Evolutionary conservation across 2,329 filamentous ascomycete genomes (phyloP).

Genomic region (Exophiala oligosperma): DNA sequence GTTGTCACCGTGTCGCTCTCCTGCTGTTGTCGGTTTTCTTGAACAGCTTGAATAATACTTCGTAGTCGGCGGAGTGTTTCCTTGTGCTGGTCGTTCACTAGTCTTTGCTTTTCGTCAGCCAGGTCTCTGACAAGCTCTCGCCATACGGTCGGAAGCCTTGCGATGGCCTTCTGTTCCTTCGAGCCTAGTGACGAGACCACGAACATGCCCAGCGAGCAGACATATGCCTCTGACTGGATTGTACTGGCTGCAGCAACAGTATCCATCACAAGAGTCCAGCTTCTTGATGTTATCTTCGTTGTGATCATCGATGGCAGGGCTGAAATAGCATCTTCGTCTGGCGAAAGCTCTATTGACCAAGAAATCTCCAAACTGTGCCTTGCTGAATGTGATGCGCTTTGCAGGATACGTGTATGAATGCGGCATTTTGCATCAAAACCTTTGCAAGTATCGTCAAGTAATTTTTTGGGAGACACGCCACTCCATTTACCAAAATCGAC

Average conservation of each 20-base stretch:
- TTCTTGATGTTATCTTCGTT: constrained; percentile 46
- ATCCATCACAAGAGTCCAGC: constrained; percentile 69
- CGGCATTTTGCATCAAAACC: constrained; percentile 69
- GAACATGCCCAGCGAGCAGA: constrained; percentile 80
- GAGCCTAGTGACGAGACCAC: constrained; percentile 72
- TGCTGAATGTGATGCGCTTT: constrained; percentile 71
- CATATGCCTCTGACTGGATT: constrained; percentile 82
- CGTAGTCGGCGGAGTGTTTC: constrained; percentile 65
- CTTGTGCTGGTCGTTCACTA: constrained; percentile 70
- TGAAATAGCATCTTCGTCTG: constrained; percentile 47
- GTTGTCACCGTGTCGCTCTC: no score
- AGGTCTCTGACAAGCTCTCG: constrained; percentile 84
- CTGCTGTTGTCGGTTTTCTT: constrained; percentile 51
- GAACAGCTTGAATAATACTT: constrained; percentile 38
- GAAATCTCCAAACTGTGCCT: constrained; percentile 71
- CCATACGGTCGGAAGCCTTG: constrained; percentile 77
- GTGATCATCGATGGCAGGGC: constrained; percentile 42
- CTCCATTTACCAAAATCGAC: constrained; percentile 82
- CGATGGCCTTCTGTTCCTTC: constrained; percentile 82
- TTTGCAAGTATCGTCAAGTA: constrained; percentile 85
- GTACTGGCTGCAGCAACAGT: constrained; percentile 70
- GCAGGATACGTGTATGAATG: constrained; percentile 68
- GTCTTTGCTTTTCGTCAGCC: constrained; percentile 66
- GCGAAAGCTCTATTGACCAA: constrained; percentile 72
- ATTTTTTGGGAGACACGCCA: constrained; percentile 72